A percentile compares a stretch with the other conserved stretches of the same genome.
Evolutionary conservation across 768 basidiomycete species (phyloP).

Genomic region (Amanita molliuscula): DNA sequence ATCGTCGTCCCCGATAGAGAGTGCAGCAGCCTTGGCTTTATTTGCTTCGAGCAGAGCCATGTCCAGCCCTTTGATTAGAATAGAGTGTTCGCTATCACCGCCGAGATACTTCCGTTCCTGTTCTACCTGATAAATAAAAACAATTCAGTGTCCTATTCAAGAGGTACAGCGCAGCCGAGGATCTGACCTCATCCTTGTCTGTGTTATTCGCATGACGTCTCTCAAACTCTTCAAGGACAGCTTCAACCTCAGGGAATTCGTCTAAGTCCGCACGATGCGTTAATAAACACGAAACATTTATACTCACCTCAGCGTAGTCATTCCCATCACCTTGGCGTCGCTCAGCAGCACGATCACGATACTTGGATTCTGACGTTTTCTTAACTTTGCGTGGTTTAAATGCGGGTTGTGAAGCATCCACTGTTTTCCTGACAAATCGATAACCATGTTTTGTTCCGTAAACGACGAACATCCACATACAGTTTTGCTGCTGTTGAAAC

Average conservation of each 20-base stretch:
- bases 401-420: conserved; percentile 43
- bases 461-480: conserved; percentile 15
- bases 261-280: not conserved
- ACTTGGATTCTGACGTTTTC: conserved; percentile 39
- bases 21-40: conserved; percentile 48
- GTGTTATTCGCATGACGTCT: conserved; percentile 41
- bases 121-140: conserved; percentile 40
- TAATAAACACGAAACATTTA: not conserved
- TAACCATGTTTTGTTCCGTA: not conserved
- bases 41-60: conserved; percentile 78
- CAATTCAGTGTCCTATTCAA: not conserved
- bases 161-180: conserved; percentile 1
- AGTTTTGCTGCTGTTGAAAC: conserved; percentile 19
- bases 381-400: conserved; percentile 82
- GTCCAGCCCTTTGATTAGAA: conserved; percentile 87
- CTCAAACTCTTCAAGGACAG: conserved; percentile 77
- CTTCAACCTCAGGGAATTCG: conserved; percentile 49
- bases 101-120: conserved; percentile 70
- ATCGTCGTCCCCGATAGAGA: conserved; percentile 61
- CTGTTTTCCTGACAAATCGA: conserved; percentile 28
- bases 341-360: conserved; percentile 72
- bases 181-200: conserved; percentile 48
- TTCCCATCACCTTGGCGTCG: conserved; percentile 54
- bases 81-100: conserved; percentile 76
- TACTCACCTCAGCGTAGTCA: conserved; percentile 61